Evolutionary conservation across 73 alveolate genomes (phyloP).

Genomic region (Breviolum minutum): DNA sequence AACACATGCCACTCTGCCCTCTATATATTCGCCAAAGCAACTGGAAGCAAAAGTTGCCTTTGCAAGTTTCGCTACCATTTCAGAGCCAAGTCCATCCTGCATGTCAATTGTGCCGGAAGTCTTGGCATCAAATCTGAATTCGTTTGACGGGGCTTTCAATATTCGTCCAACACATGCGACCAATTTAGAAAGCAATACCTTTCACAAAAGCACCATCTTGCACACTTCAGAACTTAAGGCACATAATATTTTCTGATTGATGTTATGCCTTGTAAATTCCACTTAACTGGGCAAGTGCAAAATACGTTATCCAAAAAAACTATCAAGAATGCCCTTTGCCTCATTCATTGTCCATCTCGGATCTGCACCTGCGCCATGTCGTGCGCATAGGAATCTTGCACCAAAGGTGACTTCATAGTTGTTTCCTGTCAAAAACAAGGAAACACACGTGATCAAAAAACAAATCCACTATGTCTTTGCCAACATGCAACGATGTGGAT

Average conservation of each 20-base stretch:
- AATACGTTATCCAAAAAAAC: no score
- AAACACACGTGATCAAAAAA: not conserved
- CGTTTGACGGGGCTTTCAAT: not conserved
- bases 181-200: no score
- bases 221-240: no score
- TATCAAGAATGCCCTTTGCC: no score
- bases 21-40: not conserved
- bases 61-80: constrained; percentile 14
- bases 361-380: constrained; percentile 41
- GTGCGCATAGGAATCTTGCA: constrained; percentile 7
- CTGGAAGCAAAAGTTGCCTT: constrained; percentile 62
- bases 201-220: no score
- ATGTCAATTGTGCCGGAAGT: no score
- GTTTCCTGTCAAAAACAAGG: constrained; percentile 8
- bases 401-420: constrained; percentile 16
- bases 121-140: not conserved
- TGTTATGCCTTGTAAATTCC: no score
- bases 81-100: constrained; percentile 28
- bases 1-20: no score
- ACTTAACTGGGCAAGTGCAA: no score
- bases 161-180: not conserved
- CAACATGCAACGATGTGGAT: not conserved
- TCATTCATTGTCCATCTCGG: no score
- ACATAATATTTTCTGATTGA: no score
- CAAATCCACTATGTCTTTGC: not conserved